These are phyloP conservation scores for Picea sitchensis DNA, from an alignment of 75 land plant species.

Conservation along the genomic window DNA sequence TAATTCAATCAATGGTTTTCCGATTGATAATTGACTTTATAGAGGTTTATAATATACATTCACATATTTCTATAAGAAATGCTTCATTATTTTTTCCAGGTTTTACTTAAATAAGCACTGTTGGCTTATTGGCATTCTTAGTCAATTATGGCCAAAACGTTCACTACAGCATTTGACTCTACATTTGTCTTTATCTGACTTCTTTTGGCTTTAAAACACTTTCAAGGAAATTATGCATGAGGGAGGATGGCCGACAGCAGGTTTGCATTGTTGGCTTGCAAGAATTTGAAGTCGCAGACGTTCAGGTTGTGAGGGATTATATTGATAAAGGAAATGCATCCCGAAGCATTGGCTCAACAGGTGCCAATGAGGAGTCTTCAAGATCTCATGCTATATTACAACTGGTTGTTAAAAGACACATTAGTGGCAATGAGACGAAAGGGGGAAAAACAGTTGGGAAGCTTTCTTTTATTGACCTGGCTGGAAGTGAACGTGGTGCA, in stretches of 20 bases:
- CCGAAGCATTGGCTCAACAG: conserved; percentile 56
- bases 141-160: background rate
- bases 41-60: too few relatives aligned
- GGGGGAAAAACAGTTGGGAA: conserved; percentile 36
- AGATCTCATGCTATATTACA: conserved; percentile 54
- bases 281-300: conserved; percentile 46
- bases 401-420: conserved; percentile 36
- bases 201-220: background rate
- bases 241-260: conserved; percentile 48
- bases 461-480: conserved; percentile 51
- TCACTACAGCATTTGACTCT: background rate
- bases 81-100: too few relatives aligned
- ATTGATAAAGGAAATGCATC: conserved; percentile 47
- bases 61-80: too few relatives aligned
- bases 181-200: background rate
- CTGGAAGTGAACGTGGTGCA: conserved; percentile 61
- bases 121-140: too few relatives aligned
- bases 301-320: conserved; percentile 44
- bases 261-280: conserved; percentile 51
- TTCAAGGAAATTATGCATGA: conserved; percentile 15
- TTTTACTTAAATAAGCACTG: too few relatives aligned
- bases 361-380: conserved; percentile 56
- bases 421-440: conserved; percentile 24
- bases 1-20: too few relatives aligned
- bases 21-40: too few relatives aligned